These are phyloP conservation scores for Sugiyamaella neomexicana DNA, from an alignment of 1,139 yeast genomes.

Conservation along the genomic window DNA sequence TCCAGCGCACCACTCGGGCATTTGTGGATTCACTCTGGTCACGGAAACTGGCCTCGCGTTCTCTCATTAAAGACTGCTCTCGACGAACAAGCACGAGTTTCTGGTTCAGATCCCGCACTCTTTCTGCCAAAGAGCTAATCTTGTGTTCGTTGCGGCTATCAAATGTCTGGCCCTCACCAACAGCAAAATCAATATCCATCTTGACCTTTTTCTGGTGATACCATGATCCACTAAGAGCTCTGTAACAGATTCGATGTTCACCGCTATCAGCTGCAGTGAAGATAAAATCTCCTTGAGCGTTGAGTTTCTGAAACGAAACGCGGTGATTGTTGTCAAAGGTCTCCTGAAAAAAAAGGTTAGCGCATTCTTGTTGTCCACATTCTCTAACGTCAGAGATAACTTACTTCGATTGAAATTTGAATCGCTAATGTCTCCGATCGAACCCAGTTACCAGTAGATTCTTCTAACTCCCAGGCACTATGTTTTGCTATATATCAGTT, in stretches of 20 bases:
- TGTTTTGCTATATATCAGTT: constrained; percentile 44
- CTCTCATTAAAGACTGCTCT: constrained; percentile 67
- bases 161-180: constrained; percentile 53
- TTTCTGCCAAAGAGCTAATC: constrained; percentile 52
- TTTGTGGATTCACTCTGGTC: constrained; percentile 67
- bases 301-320: constrained; percentile 63
- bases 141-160: constrained; percentile 54
- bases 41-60: constrained; percentile 67
- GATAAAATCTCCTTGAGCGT: constrained; percentile 62
- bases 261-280: constrained; percentile 71
- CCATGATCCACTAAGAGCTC: constrained; percentile 65
- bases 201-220: constrained; percentile 51
- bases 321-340: constrained; percentile 66
- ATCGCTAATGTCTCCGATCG: constrained; percentile 50
- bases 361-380: no score
- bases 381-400: no score
- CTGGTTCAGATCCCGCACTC: constrained; percentile 53
- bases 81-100: constrained; percentile 58
- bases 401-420: constrained; percentile 52
- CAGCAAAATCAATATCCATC: constrained; percentile 50
- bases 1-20: constrained; percentile 64
- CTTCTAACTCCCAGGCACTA: constrained; percentile 57
- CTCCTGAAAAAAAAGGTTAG: constrained; percentile 47
- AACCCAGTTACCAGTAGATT: constrained; percentile 46
- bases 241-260: constrained; percentile 69